These are phyloP conservation scores for Piloderma croceum DNA, from an alignment of 768 basidiomycete species.

Conservation along the genomic window DNA sequence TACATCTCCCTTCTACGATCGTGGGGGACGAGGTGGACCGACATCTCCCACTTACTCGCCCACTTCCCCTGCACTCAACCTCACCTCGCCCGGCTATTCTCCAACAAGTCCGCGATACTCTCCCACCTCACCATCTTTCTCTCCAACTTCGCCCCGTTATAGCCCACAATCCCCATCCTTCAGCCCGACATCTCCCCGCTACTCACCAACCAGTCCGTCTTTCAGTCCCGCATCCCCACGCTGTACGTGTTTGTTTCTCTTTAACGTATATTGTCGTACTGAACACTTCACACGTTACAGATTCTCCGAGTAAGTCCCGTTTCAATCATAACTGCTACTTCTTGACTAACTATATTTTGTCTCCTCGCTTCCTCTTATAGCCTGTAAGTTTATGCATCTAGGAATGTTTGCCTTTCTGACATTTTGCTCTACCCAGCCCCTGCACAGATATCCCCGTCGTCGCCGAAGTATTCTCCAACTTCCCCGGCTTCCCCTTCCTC, in stretches of 20 bases:
- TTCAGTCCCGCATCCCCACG: conserved; percentile 93
- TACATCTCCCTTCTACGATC: conserved; percentile 78
- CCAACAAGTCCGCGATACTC: conserved; percentile 79
- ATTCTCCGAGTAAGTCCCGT: conserved; percentile 70
- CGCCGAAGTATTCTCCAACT: conserved; percentile 90
- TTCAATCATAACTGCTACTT: conserved; percentile 1
- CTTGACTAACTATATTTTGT: conserved; percentile 20
- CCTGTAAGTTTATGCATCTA: conserved; percentile 46
- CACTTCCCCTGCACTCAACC: conserved; percentile 76
- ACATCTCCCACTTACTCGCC: conserved; percentile 88
- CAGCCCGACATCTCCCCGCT: conserved; percentile 84
- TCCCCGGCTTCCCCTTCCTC: conserved; percentile 92
- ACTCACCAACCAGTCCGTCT: conserved; percentile 85
- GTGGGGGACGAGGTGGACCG: conserved; percentile 49
- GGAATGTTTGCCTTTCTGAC: conserved; percentile 9
- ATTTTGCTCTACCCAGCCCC: conserved; percentile 45
- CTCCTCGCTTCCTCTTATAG: conserved; percentile 28
- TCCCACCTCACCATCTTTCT: conserved; percentile 79
- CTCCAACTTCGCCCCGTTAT: conserved; percentile 78
- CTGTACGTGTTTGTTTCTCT: conserved; percentile 45
- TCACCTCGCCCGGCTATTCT: conserved; percentile 70
- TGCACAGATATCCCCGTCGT: conserved; percentile 80
- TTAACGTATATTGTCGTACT: conserved; percentile 1
- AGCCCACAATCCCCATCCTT: conserved; percentile 89
- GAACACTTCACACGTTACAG: conserved; percentile 31